A percentile compares a stretch with the other conserved stretches of the same genome.
Evolutionary conservation across 305 asterid species (phyloP).

Genomic region (Fraxinus velutina): DNA sequence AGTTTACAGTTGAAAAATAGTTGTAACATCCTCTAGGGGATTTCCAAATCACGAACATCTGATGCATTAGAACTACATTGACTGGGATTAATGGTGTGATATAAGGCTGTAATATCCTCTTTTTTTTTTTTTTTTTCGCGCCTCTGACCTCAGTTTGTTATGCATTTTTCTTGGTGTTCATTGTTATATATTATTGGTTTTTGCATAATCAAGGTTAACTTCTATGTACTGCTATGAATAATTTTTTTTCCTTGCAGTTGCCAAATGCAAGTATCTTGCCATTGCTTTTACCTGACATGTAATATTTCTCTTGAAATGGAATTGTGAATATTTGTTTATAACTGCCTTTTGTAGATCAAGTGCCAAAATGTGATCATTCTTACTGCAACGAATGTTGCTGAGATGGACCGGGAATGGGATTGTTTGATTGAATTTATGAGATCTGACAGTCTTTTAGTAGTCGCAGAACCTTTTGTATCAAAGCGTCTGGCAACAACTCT

Average conservation of each 20-base stretch:
- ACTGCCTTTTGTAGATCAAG: slow-evolving; percentile 52
- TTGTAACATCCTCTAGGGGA: neutral
- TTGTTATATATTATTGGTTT: neutral
- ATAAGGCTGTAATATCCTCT: neutral
- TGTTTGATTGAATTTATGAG: slow-evolving; percentile 54
- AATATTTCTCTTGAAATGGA: neutral
- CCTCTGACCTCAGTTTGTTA: neutral
- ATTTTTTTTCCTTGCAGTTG: neutral
- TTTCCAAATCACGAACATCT: neutral
- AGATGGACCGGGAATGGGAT: slow-evolving; percentile 70
- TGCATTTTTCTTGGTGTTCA: neutral
- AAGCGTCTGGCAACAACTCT: slow-evolving; percentile 50
- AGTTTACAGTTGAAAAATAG: neutral
- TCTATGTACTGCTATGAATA: neutral
- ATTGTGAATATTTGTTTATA: slow-evolving; percentile 1
- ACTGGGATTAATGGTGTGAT: neutral
- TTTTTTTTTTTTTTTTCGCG: neutral
- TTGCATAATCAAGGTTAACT: neutral
- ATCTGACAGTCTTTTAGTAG: slow-evolving; percentile 39
- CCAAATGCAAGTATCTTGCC: neutral
- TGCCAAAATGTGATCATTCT: slow-evolving; percentile 75
- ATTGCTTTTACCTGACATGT: neutral
- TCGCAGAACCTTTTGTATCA: slow-evolving; percentile 51
- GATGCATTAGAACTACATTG: neutral
- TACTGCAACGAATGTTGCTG: slow-evolving; percentile 60